Percentiles rank a stretch among this genome's conserved stretches.
Evolutionary conservation across 805 yeast species (phyloP).

Genomic region (Wickerhamiella cacticola): DNA sequence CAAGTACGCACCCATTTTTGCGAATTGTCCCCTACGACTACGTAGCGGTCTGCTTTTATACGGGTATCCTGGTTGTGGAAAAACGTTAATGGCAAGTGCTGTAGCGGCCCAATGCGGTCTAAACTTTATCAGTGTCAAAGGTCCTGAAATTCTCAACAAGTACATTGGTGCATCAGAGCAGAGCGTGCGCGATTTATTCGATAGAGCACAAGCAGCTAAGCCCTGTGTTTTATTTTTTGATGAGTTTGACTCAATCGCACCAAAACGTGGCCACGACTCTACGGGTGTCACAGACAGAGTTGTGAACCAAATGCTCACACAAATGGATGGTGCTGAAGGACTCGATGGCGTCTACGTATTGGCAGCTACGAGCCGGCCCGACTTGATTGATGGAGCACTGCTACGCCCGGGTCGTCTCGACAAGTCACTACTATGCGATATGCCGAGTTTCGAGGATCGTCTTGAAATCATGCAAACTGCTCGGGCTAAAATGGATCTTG

Average conservation of each 20-base stretch:
- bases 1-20: conserved; percentile 88
- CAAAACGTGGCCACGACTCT: conserved; percentile 93
- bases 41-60: conserved; percentile 83
- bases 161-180: conserved; percentile 97
- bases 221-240: conserved; percentile 90
- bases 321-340: conserved; percentile 99
- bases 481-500: conserved; percentile 48
- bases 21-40: conserved; percentile 70
- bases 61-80: conserved; percentile 98
- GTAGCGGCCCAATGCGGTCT: conserved; percentile 89
- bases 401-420: conserved; percentile 94
- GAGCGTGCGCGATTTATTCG: conserved; percentile 83
- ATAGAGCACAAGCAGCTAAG: conserved; percentile 86
- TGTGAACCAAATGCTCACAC: conserved; percentile 91
- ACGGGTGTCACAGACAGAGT: conserved; percentile 97
- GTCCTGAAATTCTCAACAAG: conserved; percentile 89
- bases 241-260: conserved; percentile 94
- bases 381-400: conserved; percentile 85
- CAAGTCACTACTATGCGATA: conserved; percentile 78
- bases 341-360: conserved; percentile 90
- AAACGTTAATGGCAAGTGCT: conserved; percentile 84
- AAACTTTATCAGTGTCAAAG: conserved; percentile 85
- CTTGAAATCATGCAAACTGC: conserved; percentile 51
- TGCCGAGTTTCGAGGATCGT: conserved; percentile 64
- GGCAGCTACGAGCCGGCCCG: conserved; percentile 95